phyloP scores from a whole-genome alignment of 2,329 filamentous ascomycete species.

The Stagonosporopsis vannaccii region DNA sequence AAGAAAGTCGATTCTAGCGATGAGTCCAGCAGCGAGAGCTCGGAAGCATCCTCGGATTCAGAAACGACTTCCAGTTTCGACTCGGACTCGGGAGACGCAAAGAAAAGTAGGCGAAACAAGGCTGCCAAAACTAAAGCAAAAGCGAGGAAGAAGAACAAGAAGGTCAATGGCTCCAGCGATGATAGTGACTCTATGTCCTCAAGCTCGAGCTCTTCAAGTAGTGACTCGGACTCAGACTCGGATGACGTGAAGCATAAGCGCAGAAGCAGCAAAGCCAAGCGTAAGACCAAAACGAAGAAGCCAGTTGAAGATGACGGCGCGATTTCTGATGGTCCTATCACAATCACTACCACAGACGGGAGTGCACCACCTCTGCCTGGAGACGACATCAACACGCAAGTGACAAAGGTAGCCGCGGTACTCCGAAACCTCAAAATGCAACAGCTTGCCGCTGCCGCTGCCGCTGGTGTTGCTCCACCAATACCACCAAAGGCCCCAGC shows the following conservation, averaged over 20 bases:
- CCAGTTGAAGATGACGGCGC: conserved; percentile 20
- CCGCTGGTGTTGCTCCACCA: conserved; percentile 19
- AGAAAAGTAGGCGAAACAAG: conserved; percentile 25
- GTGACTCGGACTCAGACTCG: conserved; percentile 26
- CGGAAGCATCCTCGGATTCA: conserved; percentile 24
- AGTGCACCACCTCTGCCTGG: conserved; percentile 12
- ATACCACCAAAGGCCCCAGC: conserved; percentile 23
- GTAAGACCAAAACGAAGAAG: conserved; percentile 15
- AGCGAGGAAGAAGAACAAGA: conserved; percentile 34
- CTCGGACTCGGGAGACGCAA: conserved; percentile 18
- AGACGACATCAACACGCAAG: conserved; percentile 26
- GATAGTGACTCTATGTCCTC: conserved; percentile 20
- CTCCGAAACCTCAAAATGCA: conserved; percentile 26
- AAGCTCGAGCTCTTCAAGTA: conserved; percentile 20
- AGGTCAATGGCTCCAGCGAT: conserved; percentile 27
- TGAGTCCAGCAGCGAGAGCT: conserved; percentile 24
- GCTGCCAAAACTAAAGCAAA: conserved; percentile 29
- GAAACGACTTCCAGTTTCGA: conserved; percentile 19
- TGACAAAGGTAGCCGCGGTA: conserved; percentile 22
- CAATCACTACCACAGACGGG: conserved; percentile 2
- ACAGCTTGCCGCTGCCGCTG: conserved; percentile 22
- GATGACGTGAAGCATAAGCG: conserved; percentile 14
- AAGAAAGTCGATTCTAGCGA: conserved; percentile 30
- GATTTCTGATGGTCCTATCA: background rate
- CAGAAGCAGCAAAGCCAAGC: conserved; percentile 29